Evolutionary conservation across 23 red algal genomes (phyloP), one percentile per base, ranked within the genome.

Genomic region (Gracilaria caudata): DNA sequence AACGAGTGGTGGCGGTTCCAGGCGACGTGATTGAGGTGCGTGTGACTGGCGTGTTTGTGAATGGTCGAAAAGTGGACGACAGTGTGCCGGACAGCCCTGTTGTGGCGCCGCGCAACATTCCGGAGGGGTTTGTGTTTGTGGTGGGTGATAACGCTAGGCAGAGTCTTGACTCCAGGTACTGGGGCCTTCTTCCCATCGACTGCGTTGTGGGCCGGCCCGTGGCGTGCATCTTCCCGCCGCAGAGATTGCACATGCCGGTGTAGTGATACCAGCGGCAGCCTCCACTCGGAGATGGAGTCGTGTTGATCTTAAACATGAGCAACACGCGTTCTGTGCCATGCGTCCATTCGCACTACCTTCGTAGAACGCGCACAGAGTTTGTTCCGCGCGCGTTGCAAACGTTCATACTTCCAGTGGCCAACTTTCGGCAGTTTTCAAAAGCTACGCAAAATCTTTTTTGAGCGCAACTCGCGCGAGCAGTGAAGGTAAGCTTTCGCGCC

Each of bases 161-260:
- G 51, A 86, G 78, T 57, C 56, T 94, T 60, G 95, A 98, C 54
- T 90, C 84, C 16, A 83, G 90, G 40, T 75, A 90, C 78, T 98
- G 95, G 95, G 95, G 95, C 24, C 64, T 90, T 37, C 80, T 98
- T 19, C 90, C 90, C 0, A 76, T 72, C 33, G 64, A 84, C 32
- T 45, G 89, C 49, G 95, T 98, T 29, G 87, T 98, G 34, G 95
- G 95, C 8, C 78, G 90, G 43, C 88, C 95, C 17, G 77, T 98
- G 29, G 87, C 87, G 58, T 78, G 88, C 44, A 78, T 93, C 43
- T 98, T 92, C 73, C 95, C 95, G 75, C 63, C 79, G 61, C 61
- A 77, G 26, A 63, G 84, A 63, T 64, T 88, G 32, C 51, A 46
- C 64, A 81, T 79, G 41, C 34, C 36, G 32, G 75, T 72, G 33